phyloP scores from a whole-genome alignment of 768 basidiomycete genomes.

The Mycena rosella region DNA sequence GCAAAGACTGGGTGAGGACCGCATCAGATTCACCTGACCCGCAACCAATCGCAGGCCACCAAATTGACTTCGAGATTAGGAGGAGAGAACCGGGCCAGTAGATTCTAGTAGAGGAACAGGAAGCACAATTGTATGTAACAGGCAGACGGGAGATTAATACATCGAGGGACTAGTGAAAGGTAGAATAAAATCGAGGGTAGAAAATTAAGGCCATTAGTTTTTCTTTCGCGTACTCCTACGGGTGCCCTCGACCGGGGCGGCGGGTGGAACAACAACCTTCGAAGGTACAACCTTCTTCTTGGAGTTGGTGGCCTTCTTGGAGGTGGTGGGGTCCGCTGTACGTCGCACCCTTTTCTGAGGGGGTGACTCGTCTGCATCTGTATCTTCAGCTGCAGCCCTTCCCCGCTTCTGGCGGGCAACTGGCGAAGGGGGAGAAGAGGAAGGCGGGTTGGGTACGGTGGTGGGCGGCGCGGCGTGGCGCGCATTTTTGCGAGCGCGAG shows the following conservation, averaged over 20 bases:
- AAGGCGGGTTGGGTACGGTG: neutral
- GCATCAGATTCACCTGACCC: conserved; percentile 10
- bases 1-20: neutral
- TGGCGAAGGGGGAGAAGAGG: neutral
- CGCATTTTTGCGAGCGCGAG: no score
- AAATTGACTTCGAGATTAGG: neutral
- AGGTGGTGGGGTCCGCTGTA: no score
- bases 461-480: neutral
- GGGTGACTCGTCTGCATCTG: neutral
- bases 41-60: conserved; percentile 8
- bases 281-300: no score
- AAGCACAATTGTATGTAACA: no score
- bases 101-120: neutral
- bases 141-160: neutral
- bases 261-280: neutral
- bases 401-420: neutral
- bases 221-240: neutral
- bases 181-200: neutral
- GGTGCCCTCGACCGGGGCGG: neutral
- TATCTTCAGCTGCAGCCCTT: neutral
- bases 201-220: no score
- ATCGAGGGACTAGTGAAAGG: neutral
- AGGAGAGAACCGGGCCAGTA: neutral
- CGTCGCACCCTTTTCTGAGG: neutral
- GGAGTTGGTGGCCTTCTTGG: neutral